Conservation (phyloP, 2,329 filamentous ascomycete species). For the Diaporthe citri region DNA sequence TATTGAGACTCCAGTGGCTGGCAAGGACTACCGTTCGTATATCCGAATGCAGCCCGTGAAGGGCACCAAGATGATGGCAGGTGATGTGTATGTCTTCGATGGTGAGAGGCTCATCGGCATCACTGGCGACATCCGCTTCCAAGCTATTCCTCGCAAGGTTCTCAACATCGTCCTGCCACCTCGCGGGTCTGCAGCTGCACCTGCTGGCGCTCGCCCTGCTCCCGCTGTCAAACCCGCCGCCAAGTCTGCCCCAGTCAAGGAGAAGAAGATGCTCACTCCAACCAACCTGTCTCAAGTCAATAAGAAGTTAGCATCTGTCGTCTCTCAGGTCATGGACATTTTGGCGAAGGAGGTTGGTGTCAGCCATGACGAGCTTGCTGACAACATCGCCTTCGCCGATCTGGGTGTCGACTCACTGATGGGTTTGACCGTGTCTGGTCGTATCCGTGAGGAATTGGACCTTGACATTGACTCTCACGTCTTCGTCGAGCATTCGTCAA, state of each 20-base stretch:
- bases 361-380: constrained; percentile 65
- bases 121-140: constrained; percentile 72
- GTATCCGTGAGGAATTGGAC: constrained; percentile 69
- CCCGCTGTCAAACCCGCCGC: constrained; percentile 47
- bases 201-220: constrained; percentile 48
- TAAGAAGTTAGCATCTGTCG: constrained; percentile 62
- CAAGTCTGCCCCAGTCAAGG: constrained; percentile 47
- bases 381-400: constrained; percentile 68
- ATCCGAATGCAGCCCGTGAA: constrained; percentile 69
- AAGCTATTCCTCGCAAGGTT: constrained; percentile 74
- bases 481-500: constrained; percentile 66
- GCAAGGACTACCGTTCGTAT: constrained; percentile 67
- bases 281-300: constrained; percentile 63
- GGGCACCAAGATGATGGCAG: constrained; percentile 64
- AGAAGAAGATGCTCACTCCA: constrained; percentile 60
- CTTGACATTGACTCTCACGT: constrained; percentile 65
- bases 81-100: constrained; percentile 68
- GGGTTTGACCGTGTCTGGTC: constrained; percentile 67
- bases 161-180: constrained; percentile 77
- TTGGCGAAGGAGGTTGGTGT: constrained; percentile 70
- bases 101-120: constrained; percentile 63
- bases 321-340: constrained; percentile 63
- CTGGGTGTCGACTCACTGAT: constrained; percentile 74
- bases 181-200: constrained; percentile 58
- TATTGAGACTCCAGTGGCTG: constrained; percentile 57